Base-by-base conservation (phyloP, 441 rosid genomes). In the Brassica hybrid region DNA sequence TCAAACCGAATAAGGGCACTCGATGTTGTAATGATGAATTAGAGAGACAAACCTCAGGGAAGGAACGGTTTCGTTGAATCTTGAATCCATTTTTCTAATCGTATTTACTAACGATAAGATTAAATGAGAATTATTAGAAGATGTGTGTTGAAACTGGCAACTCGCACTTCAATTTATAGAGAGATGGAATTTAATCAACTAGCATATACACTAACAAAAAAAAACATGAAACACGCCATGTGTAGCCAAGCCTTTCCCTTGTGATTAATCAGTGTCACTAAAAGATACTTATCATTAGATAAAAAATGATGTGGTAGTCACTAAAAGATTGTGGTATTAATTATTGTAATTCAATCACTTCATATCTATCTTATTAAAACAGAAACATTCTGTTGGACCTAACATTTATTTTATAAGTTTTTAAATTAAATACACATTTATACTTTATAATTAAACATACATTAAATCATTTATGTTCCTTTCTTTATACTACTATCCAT, bases 41-140 rank as follows among this genome's bases (percentile, higher is more conserved):
- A 7, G 21, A 72, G 69, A 78, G 4, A 72, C 38, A 10, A 72
- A 78, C 77, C 76, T 78, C 58, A 72, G 60, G 69, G 77, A 72
- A 78, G 76, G 73, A 66, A 59, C 16, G 13, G 68, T 59, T 11
- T 16, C 19, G 12, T 66, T 34, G 57, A 66, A 59, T 36, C 45
- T 59, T 48, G 81, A 36, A 66, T 48, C 73, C 81, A 78, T 77
- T 65, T 57, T 27, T 3, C 30, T 18, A 19, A 11, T 65, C 57
- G 62, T 30, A 72, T 71, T 54, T 52, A 32, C 6, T 45, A 30
- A 19, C 32, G 27, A 10, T 62, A 38, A n/a, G 61, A 38, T 8
- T 14, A 10, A 19, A n/a, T 14, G 63, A 43, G n/a, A 58, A 1
- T 57, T 43, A 56, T 65, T 2, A 17, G 62, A 32, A 59, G 57